These are phyloP conservation scores for Scheffersomyces coipomensis DNA, from an alignment of 805 yeast genomes.

Conservation along the genomic window DNA sequence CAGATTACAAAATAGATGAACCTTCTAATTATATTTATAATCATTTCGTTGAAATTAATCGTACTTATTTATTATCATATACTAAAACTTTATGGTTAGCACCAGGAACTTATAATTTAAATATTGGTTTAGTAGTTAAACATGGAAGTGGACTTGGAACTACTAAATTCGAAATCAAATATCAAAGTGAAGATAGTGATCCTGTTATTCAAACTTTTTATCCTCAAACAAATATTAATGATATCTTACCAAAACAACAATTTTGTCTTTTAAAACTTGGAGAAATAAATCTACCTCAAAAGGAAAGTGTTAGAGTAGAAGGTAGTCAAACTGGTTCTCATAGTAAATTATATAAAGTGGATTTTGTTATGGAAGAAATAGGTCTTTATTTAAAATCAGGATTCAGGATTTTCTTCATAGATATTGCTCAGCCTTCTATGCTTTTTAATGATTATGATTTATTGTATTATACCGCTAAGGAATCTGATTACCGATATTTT, in stretches of 20 bases:
- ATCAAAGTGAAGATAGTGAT: conserved; percentile 23
- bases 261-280: conserved; percentile 53
- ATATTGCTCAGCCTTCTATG: conserved; percentile 39
- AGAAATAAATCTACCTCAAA: conserved; percentile 35
- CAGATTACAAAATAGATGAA: conserved; percentile 46
- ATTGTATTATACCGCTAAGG: conserved; percentile 40
- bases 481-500: conserved; percentile 39
- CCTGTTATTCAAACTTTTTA: conserved; percentile 39
- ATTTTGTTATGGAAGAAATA: conserved; percentile 53
- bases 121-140: conserved; percentile 52
- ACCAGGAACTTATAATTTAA: conserved; percentile 49
- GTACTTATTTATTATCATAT: conserved; percentile 49
- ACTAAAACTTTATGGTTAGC: conserved; percentile 44
- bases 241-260: conserved; percentile 52
- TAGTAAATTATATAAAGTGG: conserved; percentile 32
- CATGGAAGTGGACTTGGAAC: conserved; percentile 59
- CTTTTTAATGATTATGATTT: conserved; percentile 42
- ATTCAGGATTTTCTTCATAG: conserved; percentile 44
- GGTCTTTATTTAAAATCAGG: conserved; percentile 56
- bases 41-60: conserved; percentile 47
- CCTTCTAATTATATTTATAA: conserved; percentile 44
- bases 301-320: conserved; percentile 8
- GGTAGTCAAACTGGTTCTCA: neutral
- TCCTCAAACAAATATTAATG: conserved; percentile 58
- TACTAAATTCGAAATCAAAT: conserved; percentile 48